Conservation (phyloP, 306 rosid species). For the Biancaea sappan region DNA sequence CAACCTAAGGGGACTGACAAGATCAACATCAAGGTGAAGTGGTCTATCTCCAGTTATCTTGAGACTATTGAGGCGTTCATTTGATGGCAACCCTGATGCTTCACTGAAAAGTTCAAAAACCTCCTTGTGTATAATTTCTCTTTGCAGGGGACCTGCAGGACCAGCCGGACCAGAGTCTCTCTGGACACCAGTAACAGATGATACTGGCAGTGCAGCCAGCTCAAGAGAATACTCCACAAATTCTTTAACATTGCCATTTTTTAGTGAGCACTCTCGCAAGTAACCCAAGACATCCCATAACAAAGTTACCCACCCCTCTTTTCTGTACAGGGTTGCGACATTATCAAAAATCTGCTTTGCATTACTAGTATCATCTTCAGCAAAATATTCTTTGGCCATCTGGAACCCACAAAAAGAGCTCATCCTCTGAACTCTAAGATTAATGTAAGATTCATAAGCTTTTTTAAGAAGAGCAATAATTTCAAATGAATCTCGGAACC, state of each 20-base stretch:
- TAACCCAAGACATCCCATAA: conserved; percentile 93
- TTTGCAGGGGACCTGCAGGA: conserved; percentile 66
- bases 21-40: conserved; percentile 88
- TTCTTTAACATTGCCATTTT: conserved; percentile 60
- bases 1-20: conserved; percentile 86
- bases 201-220: conserved; percentile 89
- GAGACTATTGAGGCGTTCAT: conserved; percentile 46
- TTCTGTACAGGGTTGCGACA: conserved; percentile 82
- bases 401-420: conserved; percentile 79
- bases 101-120: conserved; percentile 65
- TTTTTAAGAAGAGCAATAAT: conserved; percentile 80
- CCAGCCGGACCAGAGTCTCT: conserved; percentile 82
- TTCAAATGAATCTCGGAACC: conserved; percentile 84
- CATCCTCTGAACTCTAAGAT: conserved; percentile 70
- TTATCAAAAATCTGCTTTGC: conserved; percentile 67
- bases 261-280: conserved; percentile 84
- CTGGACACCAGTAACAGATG: conserved; percentile 59
- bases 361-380: conserved; percentile 62
- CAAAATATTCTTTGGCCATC: conserved; percentile 85
- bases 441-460: conserved; percentile 69
- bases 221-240: conserved; percentile 93
- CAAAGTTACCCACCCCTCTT: conserved; percentile 94
- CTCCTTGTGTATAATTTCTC: conserved; percentile 76
- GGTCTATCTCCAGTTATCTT: conserved; percentile 54
- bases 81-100: conserved; percentile 46